Evolutionary conservation across 768 basidiomycete genomes (phyloP).

Genomic region (Lactifluus pinguis): DNA sequence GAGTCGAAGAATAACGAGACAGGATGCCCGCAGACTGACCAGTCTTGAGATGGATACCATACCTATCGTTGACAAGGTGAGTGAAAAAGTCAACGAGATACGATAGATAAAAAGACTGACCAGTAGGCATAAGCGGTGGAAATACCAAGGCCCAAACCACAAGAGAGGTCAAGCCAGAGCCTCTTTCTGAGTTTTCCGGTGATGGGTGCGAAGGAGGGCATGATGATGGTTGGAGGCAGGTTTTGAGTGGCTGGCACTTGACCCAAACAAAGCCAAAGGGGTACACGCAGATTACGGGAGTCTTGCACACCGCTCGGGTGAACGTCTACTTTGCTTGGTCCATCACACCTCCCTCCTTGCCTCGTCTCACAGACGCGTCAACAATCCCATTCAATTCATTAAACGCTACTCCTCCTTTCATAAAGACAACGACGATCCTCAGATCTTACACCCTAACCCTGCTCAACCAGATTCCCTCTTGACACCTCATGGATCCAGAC

Average conservation of each 20-base stretch:
- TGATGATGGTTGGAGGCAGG: conserved; percentile 23
- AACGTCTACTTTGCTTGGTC: background rate
- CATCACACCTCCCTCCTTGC: background rate
- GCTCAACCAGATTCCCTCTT: conserved; percentile 14
- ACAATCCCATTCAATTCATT: background rate
- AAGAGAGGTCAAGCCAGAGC: conserved; percentile 77
- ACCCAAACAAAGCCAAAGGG: conserved; percentile 23
- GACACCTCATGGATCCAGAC: conserved; percentile 66
- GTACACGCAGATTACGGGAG: background rate
- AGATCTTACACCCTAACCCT: conserved; percentile 22
- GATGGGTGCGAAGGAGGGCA: conserved; percentile 87
- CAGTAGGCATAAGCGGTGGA: conserved; percentile 74
- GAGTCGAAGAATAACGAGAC: background rate
- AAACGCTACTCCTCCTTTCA: background rate
- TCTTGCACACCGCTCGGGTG: too few species aligned
- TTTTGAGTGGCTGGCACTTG: background rate
- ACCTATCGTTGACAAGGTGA: conserved; percentile 43
- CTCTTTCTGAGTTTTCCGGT: conserved; percentile 90
- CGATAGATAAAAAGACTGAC: conserved; percentile 39
- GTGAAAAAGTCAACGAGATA: conserved; percentile 11
- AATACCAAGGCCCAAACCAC: conserved; percentile 68
- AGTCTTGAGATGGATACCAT: conserved; percentile 67
- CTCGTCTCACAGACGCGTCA: conserved; percentile 4
- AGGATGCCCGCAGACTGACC: conserved; percentile 38
- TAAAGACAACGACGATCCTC: conserved; percentile 16